A percentile compares a stretch with the other conserved stretches of the same genome.
Conservation (phyloP, 495 filamentous ascomycete species). For the Oidiodendron maius region DNA sequence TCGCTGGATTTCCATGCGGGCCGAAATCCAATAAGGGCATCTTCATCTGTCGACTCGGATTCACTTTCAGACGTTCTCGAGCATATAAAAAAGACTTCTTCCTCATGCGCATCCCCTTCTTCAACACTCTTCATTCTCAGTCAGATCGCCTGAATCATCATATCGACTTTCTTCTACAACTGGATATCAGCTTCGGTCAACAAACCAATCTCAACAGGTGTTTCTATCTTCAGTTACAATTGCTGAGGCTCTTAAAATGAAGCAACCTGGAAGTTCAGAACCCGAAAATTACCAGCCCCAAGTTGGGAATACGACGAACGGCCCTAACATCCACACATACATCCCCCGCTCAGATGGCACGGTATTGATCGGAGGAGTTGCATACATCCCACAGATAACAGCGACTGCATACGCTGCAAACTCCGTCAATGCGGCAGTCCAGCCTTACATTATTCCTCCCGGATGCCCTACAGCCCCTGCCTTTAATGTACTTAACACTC, state of each 20-base stretch:
- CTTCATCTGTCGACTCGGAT: constrained; percentile 2
- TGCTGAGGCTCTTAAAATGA: too few relatives aligned
- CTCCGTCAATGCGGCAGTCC: not conserved
- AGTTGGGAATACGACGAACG: constrained; percentile 37
- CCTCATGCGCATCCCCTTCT: too few relatives aligned
- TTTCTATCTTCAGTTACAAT: too few relatives aligned
- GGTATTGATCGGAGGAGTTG: constrained; percentile 12
- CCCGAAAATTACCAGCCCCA: constrained; percentile 38
- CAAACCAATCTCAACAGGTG: too few relatives aligned
- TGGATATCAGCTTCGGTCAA: too few relatives aligned
- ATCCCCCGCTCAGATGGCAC: constrained; percentile 35
- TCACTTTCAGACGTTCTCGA: not conserved
- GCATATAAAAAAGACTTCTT: too few relatives aligned
- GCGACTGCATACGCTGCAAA: not conserved
- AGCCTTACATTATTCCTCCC: not conserved
- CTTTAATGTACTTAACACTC: constrained; percentile 4
- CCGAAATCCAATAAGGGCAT: too few relatives aligned
- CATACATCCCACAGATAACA: constrained; percentile 8
- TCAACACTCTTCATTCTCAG: too few relatives aligned
- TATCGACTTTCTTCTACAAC: too few relatives aligned
- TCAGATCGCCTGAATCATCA: too few relatives aligned
- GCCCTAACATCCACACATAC: constrained; percentile 37
- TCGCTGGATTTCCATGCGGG: too few relatives aligned
- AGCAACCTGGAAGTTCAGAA: too few relatives aligned
- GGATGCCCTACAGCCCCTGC: not conserved